Percentiles rank a stretch among this genome's conserved stretches.
phyloP scores from a whole-genome alignment of 2,329 filamentous ascomycete genomes.

The Anthostomella pinea region DNA sequence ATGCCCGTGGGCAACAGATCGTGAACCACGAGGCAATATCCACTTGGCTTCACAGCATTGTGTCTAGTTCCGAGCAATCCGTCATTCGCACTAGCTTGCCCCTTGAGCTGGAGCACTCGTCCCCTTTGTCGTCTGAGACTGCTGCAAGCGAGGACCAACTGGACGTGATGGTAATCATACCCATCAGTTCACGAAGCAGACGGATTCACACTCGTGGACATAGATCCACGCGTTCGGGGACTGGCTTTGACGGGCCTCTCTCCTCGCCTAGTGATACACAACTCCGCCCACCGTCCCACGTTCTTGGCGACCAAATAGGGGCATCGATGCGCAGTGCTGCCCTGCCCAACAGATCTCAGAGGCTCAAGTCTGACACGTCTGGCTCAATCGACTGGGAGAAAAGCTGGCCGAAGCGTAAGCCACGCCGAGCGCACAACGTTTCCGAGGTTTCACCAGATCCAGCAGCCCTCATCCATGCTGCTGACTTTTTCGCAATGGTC shows the following conservation, averaged over 20 bases:
- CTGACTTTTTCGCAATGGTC: conserved; percentile 5
- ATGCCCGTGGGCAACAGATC: conserved; percentile 8
- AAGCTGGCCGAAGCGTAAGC: conserved; percentile 24
- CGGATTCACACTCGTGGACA: conserved; percentile 4
- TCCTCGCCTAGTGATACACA: conserved; percentile 20
- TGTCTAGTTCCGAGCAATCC: background rate
- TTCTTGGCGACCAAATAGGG: conserved; percentile 8
- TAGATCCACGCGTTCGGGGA: conserved; percentile 10
- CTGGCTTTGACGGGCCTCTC: conserved; percentile 26
- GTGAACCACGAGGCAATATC: conserved; percentile 13
- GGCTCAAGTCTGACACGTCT: conserved; percentile 13
- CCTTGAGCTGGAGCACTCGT: no score
- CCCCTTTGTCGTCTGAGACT: no score
- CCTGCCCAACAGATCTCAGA: conserved; percentile 11
- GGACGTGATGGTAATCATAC: background rate
- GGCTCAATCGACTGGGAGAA: conserved; percentile 28
- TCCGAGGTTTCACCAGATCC: conserved; percentile 23
- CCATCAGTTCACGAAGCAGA: no score
- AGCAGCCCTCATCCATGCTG: background rate
- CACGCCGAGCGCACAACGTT: conserved; percentile 25
- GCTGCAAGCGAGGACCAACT: no score
- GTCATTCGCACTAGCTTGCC: background rate
- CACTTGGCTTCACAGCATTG: conserved; percentile 15
- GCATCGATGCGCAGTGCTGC: conserved; percentile 13
- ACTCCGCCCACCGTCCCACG: conserved; percentile 12